Percentiles rank a stretch among this genome's conserved stretches.
Conservation (phyloP, 768 basidiomycete species). For the Boletellus ananas region DNA sequence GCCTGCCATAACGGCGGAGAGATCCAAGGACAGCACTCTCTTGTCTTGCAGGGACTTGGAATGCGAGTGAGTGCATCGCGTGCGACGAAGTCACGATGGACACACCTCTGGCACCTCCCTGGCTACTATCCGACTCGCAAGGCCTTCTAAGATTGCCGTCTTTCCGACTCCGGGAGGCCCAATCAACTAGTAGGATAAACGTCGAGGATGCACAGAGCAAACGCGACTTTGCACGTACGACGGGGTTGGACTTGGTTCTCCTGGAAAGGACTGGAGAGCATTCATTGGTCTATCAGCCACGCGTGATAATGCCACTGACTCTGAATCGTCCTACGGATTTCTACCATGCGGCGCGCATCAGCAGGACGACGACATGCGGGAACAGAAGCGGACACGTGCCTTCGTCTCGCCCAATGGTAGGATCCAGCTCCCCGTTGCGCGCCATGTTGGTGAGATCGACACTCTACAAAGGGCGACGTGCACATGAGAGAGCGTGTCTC, state of each 20-base stretch:
- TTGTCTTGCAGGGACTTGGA: slow-evolving; percentile 77
- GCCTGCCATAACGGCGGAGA: slow-evolving; percentile 81
- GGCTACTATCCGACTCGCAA: slow-evolving; percentile 81
- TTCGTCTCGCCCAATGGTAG: slow-evolving; percentile 86
- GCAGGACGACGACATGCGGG: not conserved
- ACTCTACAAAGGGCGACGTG: slow-evolving; percentile 43
- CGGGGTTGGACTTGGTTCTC: slow-evolving; percentile 89
- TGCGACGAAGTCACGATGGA: not conserved
- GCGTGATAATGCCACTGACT: slow-evolving; percentile 43
- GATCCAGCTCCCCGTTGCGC: slow-evolving; percentile 81
- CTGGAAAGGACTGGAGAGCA: slow-evolving; percentile 64
- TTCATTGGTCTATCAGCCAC: not conserved
- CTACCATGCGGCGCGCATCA: slow-evolving; percentile 29
- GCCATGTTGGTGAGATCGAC: slow-evolving; percentile 84
- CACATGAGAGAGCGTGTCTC: too few relatives aligned
- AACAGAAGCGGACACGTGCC: slow-evolving; percentile 35
- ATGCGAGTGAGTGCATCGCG: not conserved
- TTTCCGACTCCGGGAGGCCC: slow-evolving; percentile 91
- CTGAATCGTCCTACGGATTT: slow-evolving; percentile 88
- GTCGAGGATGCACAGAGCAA: not conserved
- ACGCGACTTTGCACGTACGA: slow-evolving; percentile 44
- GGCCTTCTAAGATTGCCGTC: slow-evolving; percentile 87
- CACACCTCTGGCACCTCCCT: slow-evolving; percentile 88
- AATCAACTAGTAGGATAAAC: slow-evolving; percentile 49
- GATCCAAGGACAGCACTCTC: slow-evolving; percentile 82